These are phyloP conservation scores for Lepidium aucheri DNA, from an alignment of 345 rosid species.

Conservation along the genomic window DNA sequence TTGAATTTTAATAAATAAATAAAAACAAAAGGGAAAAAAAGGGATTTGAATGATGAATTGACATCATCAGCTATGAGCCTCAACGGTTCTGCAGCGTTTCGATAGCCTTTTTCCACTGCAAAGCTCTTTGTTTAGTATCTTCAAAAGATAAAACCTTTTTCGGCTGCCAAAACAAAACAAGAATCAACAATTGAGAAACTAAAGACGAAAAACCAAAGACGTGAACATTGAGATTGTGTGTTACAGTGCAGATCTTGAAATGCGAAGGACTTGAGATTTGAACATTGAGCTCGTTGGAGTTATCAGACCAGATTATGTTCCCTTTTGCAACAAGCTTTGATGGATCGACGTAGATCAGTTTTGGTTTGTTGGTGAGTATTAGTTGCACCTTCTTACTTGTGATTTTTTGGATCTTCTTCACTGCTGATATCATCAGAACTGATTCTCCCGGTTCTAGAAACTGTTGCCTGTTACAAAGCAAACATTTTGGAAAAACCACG, in stretches of 20 bases:
- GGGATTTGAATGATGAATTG: background rate
- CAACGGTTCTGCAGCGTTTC: slow-evolving; percentile 79
- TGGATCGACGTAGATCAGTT: slow-evolving; percentile 79
- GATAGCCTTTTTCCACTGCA: slow-evolving; percentile 94
- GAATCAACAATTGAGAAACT: background rate
- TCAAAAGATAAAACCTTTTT: slow-evolving; percentile 89
- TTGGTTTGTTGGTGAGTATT: slow-evolving; percentile 90
- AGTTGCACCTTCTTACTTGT: slow-evolving; percentile 97
- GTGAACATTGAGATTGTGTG: background rate
- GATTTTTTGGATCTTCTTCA: slow-evolving; percentile 83
- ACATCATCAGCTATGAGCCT: slow-evolving; percentile 8
- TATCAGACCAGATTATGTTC: slow-evolving; percentile 83
- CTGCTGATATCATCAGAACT: slow-evolving; percentile 88
- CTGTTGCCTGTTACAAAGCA: slow-evolving; percentile 65
- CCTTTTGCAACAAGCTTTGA: slow-evolving; percentile 76
- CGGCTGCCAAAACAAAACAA: slow-evolving; percentile 44
- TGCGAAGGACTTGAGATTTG: slow-evolving; percentile 73
- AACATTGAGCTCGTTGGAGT: slow-evolving; percentile 70
- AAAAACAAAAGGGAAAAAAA: background rate
- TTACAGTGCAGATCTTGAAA: slow-evolving; percentile 92
- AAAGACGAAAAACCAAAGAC: background rate
- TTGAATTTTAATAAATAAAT: background rate
- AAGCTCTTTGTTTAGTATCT: slow-evolving; percentile 78
- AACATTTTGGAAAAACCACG: background rate
- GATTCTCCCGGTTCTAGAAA: slow-evolving; percentile 94